Evolutionary conservation across 2,329 filamentous ascomycete species (phyloP), one percentile per base, ranked within the genome.

Genomic region (Chrysoporthe cubensis): DNA sequence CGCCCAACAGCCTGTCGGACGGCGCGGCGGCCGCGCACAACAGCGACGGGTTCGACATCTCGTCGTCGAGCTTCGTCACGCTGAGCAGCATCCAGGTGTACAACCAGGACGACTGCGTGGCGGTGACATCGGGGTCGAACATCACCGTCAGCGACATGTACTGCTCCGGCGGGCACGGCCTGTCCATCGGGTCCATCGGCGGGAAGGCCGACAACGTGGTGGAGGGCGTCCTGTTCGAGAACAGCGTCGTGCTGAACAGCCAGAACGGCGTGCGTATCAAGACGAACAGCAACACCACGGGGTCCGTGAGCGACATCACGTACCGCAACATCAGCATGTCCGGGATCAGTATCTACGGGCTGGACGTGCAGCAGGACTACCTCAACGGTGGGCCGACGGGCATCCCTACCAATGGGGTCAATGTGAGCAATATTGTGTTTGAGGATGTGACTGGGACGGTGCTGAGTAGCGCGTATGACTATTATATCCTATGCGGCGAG

Each of bases 71-170:
- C 32, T 80, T 80, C 52, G 79, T 88, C 34, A 81, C 78, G 67
- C 88, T 89, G 69, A 79, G 78, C 21, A 82, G 82, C 48, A 84
- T 85, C 52, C 80, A 78, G 44, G 80, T 89, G 65, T 82, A 85
- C 74, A 89, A 88, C 79, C 87, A 89, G 77, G 87, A 89, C 68
- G 87, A 89, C 73, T 89, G 87, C 71, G 79, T 89, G 8, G 86
- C 87, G 37, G 74, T 86, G 69, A 89, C 87, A 78, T 86, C 84
- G 2, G 83, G 83, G 1, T 80, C 76, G 40, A 77, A 83, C 72
- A 84, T 85, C 69, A 80, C 78, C 62, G 83, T 85, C 75, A 80
- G 76, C 32, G 77, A 75, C 54, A 78, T 81, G 8, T 74, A 77
- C 72, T 85, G 83, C 77, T 80, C 75, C 34, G 80, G 80, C 46